These are phyloP conservation scores for Fusarium sp. DNA, from an alignment of 2,329 filamentous ascomycete species.

Conservation along the genomic window DNA sequence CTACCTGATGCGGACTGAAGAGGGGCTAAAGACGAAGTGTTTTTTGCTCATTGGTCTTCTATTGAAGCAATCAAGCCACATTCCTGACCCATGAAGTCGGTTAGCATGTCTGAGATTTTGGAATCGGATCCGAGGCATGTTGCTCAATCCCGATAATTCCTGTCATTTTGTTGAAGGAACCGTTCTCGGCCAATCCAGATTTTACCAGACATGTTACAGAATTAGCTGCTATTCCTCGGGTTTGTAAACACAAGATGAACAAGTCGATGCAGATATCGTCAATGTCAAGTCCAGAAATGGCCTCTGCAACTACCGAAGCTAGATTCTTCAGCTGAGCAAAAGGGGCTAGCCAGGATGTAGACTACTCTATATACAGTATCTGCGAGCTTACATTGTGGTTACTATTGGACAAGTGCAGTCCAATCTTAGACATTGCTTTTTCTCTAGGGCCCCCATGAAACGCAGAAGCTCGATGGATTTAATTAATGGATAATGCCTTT, in stretches of 20 bases:
- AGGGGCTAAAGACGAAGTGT: background rate
- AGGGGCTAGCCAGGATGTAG: background rate
- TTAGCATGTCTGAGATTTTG: background rate
- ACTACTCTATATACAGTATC: too few species aligned
- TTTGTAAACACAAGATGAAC: background rate
- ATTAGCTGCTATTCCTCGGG: background rate
- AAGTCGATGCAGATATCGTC: background rate
- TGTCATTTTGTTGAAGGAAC: background rate
- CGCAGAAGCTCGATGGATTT: background rate
- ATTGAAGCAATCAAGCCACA: conserved; percentile 5
- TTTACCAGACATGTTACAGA: background rate
- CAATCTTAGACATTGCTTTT: background rate
- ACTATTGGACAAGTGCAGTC: background rate
- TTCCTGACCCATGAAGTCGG: background rate
- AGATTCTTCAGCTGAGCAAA: background rate
- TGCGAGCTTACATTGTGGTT: too few species aligned
- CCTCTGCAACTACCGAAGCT: background rate
- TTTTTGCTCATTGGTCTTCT: background rate
- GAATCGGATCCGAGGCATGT: background rate
- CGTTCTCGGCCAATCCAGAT: background rate
- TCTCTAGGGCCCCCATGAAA: background rate
- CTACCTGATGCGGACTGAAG: background rate
- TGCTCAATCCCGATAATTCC: too few species aligned
- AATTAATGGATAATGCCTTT: background rate
- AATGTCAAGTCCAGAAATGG: background rate